A percentile compares a stretch with the other conserved stretches of the same genome.
These are phyloP conservation scores for Penicillium corylophilum DNA, from an alignment of 2,329 filamentous ascomycete species.

Conservation along the genomic window DNA sequence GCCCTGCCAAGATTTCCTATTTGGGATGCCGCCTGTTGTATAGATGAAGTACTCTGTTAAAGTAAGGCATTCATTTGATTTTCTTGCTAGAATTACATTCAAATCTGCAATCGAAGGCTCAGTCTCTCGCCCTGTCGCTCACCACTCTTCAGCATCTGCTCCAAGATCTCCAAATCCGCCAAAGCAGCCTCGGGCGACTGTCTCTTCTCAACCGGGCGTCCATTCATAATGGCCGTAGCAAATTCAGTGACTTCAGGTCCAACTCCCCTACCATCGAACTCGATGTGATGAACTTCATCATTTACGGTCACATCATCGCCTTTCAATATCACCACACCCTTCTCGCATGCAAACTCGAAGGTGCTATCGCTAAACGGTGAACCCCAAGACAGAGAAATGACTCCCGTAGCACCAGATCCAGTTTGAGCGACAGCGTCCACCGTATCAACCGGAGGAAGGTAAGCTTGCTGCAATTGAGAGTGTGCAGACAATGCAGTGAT, in stretches of 20 bases:
- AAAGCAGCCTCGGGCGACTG: constrained; percentile 55
- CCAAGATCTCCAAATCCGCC: constrained; percentile 52
- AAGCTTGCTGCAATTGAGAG: constrained; percentile 49
- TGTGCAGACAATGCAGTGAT: constrained; percentile 50
- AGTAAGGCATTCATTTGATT: not conserved
- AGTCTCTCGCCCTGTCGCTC: constrained; percentile 30
- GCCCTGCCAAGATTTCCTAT: constrained; percentile 22
- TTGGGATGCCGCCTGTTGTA: constrained; percentile 13
- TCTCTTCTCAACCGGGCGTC: constrained; percentile 39
- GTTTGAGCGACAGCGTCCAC: constrained; percentile 53
- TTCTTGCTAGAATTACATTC: not conserved
- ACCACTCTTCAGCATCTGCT: constrained; percentile 35
- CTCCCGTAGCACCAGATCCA: constrained; percentile 50
- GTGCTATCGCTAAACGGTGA: constrained; percentile 51
- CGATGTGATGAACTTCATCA: constrained; percentile 42
- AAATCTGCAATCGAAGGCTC: constrained; percentile 25
- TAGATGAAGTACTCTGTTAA: not conserved
- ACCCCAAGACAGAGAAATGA: constrained; percentile 53
- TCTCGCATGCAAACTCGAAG: constrained; percentile 53
- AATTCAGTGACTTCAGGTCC: constrained; percentile 54
- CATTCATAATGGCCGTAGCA: constrained; percentile 48
- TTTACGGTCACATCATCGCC: constrained; percentile 38
- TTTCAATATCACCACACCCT: constrained; percentile 49
- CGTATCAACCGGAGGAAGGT: constrained; percentile 58
- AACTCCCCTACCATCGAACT: constrained; percentile 52